These are phyloP conservation scores for Dactylorhiza incarnata DNA, from an alignment of 106 monocot species.

Conservation along the genomic window DNA sequence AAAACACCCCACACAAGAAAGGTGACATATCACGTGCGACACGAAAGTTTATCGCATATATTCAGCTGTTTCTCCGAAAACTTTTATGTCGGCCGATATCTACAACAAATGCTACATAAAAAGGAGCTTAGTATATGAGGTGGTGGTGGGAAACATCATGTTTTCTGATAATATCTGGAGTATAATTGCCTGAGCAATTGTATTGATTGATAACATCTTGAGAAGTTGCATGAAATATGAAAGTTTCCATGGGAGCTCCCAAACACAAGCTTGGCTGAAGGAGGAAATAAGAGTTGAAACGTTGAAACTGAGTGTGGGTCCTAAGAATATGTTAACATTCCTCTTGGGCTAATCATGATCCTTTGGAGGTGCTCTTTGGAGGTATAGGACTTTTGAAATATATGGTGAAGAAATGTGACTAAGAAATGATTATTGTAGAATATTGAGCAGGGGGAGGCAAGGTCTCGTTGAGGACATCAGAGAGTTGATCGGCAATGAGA, in stretches of 20 bases:
- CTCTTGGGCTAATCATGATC: background rate
- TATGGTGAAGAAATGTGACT: no score
- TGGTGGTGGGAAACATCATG: background rate
- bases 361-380: background rate
- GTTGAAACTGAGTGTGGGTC: background rate
- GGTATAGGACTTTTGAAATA: no score
- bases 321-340: background rate
- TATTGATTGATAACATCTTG: background rate
- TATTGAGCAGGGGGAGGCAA: no score
- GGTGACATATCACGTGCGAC: no score
- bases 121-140: background rate
- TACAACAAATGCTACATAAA: no score
- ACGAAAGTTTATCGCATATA: no score
- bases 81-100: background rate
- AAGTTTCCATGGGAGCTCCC: background rate
- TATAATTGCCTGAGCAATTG: background rate
- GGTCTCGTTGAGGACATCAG: no score
- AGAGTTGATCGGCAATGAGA: no score
- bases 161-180: background rate
- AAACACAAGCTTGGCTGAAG: background rate
- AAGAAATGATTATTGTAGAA: no score
- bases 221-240: background rate
- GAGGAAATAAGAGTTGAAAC: background rate
- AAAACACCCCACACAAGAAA: no score
- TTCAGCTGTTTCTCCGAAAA: no score